phyloP scores from a whole-genome alignment of 2,329 filamentous ascomycete genomes.

The Neophaeococcomyces aloes region DNA sequence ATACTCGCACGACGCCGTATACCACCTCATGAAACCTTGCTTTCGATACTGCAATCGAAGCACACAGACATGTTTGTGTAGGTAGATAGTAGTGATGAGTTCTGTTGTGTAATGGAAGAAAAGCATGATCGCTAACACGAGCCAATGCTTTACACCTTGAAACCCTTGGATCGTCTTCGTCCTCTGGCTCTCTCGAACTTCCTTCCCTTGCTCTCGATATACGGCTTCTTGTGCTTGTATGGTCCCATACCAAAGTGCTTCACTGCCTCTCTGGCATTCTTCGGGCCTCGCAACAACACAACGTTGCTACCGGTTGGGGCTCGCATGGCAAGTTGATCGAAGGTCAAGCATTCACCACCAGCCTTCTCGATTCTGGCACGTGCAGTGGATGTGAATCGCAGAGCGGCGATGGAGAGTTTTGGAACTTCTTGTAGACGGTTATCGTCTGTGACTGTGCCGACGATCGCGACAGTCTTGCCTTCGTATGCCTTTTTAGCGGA shows the following conservation, averaged over 20 bases:
- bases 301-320: conserved; percentile 96
- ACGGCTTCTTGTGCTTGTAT: conserved; percentile 98
- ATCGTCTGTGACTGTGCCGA: conserved; percentile 96
- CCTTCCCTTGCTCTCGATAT: conserved; percentile 95
- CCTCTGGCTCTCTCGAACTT: conserved; percentile 99
- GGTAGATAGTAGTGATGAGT: neutral
- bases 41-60: neutral
- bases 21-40: neutral
- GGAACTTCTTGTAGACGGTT: conserved; percentile 83
- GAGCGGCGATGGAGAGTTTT: conserved; percentile 86
- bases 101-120: neutral
- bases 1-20: neutral
- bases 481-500: conserved; percentile 46
- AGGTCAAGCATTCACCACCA: conserved; percentile 87
- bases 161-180: conserved; percentile 94
- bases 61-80: neutral
- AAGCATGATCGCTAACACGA: conserved; percentile 7
- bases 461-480: conserved; percentile 77
- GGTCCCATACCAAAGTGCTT: conserved; percentile 99
- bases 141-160: conserved; percentile 81
- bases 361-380: conserved; percentile 87
- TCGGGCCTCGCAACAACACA: conserved; percentile 90
- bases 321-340: conserved; percentile 93
- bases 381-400: conserved; percentile 93
- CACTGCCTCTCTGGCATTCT: conserved; percentile 94